A percentile compares a stretch with the other conserved stretches of the same genome.
Conservation (phyloP, 2,329 filamentous ascomycete genomes). For the Coniochaeta ligniaria region DNA sequence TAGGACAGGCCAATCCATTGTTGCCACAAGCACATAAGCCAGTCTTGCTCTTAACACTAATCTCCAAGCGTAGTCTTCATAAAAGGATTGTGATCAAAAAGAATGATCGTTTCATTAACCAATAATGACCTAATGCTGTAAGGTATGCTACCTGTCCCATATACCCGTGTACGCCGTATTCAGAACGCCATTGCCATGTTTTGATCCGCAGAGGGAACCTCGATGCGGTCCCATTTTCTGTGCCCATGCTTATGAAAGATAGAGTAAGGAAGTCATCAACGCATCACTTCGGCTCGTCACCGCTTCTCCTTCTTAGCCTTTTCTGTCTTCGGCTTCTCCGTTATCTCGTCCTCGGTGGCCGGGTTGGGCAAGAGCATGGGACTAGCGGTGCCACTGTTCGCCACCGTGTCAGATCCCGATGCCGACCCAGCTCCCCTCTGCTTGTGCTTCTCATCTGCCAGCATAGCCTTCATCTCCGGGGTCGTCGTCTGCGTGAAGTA, state of each 20-base stretch:
- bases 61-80: background rate
- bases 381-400: background rate
- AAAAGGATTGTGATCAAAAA: background rate
- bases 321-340: background rate
- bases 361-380: background rate
- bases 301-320: background rate
- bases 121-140: background rate
- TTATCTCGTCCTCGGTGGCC: background rate
- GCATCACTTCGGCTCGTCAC: background rate
- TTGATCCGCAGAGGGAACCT: background rate
- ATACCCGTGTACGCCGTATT: background rate
- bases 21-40: background rate
- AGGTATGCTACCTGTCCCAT: background rate
- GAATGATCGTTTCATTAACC: background rate
- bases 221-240: background rate
- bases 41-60: background rate
- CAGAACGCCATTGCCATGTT: background rate
- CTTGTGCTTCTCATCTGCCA: slow-evolving; percentile 1
- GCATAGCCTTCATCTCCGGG: slow-evolving; percentile 5
- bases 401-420: slow-evolving; percentile 4
- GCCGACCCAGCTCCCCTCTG: slow-evolving; percentile 5
- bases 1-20: background rate
- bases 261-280: background rate
- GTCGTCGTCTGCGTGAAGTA: slow-evolving; percentile 39
- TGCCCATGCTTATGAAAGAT: background rate